Percentiles rank a stretch among this genome's conserved stretches.
Evolutionary conservation across 495 filamentous ascomycete genomes (phyloP).

Genomic region (Aspergillus taichungensis): DNA sequence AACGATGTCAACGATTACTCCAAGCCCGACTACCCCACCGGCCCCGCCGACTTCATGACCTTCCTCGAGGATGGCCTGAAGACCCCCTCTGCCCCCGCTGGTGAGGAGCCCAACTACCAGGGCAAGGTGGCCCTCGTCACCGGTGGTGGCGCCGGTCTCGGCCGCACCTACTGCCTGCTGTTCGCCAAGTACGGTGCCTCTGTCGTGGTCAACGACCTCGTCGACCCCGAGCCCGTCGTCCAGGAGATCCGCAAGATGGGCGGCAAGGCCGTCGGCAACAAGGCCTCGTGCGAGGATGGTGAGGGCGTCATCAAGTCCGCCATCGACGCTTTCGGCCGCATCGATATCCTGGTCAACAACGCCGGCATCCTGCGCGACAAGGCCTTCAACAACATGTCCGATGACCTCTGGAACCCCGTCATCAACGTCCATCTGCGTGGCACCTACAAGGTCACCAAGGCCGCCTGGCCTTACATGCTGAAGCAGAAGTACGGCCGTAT

Average conservation of each 20-base stretch:
- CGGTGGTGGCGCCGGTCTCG: slow-evolving; percentile 87
- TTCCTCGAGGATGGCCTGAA: slow-evolving; percentile 81
- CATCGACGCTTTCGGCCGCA: slow-evolving; percentile 87
- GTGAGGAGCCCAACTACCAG: slow-evolving; percentile 76
- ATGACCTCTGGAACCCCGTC: slow-evolving; percentile 87
- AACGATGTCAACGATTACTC: slow-evolving; percentile 81
- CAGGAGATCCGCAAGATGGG: slow-evolving; percentile 85
- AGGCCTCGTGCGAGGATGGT: slow-evolving; percentile 90
- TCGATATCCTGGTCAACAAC: slow-evolving; percentile 95
- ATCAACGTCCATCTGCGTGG: slow-evolving; percentile 87
- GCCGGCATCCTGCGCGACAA: slow-evolving; percentile 96
- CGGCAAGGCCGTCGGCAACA: slow-evolving; percentile 86
- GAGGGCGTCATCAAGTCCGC: slow-evolving; percentile 86
- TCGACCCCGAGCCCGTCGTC: slow-evolving; percentile 87
- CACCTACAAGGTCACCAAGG: slow-evolving; percentile 96
- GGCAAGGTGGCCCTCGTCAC: slow-evolving; percentile 89
- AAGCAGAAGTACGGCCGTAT: slow-evolving; percentile 99
- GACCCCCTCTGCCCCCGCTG: slow-evolving; percentile 61
- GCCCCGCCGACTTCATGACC: slow-evolving; percentile 82
- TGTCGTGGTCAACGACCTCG: slow-evolving; percentile 90
- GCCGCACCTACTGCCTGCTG: slow-evolving; percentile 82
- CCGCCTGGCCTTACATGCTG: slow-evolving; percentile 94
- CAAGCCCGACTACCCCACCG: slow-evolving; percentile 70
- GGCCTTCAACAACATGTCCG: slow-evolving; percentile 96
- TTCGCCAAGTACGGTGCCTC: slow-evolving; percentile 86